These are phyloP conservation scores for Metarhizium robertsii DNA, from an alignment of 2,329 filamentous ascomycete species.

Conservation along the genomic window DNA sequence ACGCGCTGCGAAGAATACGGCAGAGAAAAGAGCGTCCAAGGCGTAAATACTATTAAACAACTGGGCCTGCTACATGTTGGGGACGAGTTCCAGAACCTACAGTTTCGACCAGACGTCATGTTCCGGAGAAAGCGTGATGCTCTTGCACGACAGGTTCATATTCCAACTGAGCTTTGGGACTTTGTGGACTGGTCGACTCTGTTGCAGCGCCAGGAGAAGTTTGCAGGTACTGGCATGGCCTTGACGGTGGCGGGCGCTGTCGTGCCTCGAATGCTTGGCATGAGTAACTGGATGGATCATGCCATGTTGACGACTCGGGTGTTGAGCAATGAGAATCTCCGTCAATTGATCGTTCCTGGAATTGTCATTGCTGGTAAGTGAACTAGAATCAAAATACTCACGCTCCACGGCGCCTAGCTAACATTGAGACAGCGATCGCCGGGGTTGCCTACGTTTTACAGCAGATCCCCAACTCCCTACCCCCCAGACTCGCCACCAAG, in stretches of 20 bases:
- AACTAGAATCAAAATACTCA: background rate
- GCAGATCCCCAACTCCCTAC: slow-evolving; percentile 82
- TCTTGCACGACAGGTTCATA: slow-evolving; percentile 74
- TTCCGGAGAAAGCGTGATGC: slow-evolving; percentile 77
- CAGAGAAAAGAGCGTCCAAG: slow-evolving; percentile 64
- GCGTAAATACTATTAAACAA: slow-evolving; percentile 81
- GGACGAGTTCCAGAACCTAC: slow-evolving; percentile 74
- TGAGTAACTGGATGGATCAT: slow-evolving; percentile 83
- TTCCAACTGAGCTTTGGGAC: slow-evolving; percentile 82
- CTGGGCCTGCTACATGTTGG: slow-evolving; percentile 83
- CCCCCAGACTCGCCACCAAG: slow-evolving; percentile 75
- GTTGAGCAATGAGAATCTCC: slow-evolving; percentile 71
- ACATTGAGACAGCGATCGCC: slow-evolving; percentile 47
- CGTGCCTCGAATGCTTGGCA: slow-evolving; percentile 71
- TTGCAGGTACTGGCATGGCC: slow-evolving; percentile 89
- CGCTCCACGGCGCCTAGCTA: background rate
- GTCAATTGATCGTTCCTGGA: slow-evolving; percentile 71
- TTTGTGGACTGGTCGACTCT: slow-evolving; percentile 83
- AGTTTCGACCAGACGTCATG: slow-evolving; percentile 89
- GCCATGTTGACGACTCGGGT: slow-evolving; percentile 73
- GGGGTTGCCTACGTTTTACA: slow-evolving; percentile 73
- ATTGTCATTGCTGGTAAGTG: slow-evolving; percentile 68
- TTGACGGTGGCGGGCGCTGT: slow-evolving; percentile 83
- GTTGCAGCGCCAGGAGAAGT: slow-evolving; percentile 86
- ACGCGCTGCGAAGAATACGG: slow-evolving; percentile 76